Evolutionary conservation across 345 rosid species (phyloP), one percentile per base, ranked within the genome.

Genomic region (Mallotus nudiflorus): DNA sequence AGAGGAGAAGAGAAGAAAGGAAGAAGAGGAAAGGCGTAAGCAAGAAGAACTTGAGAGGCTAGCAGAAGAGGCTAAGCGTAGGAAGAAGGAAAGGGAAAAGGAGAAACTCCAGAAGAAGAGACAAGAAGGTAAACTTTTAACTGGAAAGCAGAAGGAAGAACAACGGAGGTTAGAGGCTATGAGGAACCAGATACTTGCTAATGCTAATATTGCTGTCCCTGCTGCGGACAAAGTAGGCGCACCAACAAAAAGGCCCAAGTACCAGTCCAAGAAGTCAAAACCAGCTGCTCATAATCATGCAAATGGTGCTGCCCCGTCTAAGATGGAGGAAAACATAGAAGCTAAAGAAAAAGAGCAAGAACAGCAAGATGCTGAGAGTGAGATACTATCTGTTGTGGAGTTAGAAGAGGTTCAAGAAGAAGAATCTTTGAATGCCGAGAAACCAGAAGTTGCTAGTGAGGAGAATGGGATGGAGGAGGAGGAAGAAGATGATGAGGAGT

Each of bases 21-120:
- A 95, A 82, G 96, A 92, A 81, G 97, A 95, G 84, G 99, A 92
- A 67, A 83, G 89, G 40, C 84, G 22, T 48, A 85, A 78, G 82
- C 91, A 80, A 71, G 99, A 95, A 81, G 97, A 90, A 80, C 89
- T 84, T 57, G 97, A 90, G 83, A 87, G 78, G 80, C 92, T 84
- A 86, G 97, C 91, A 44, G 99, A 95, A 72, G 99, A 95, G 85
- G 93, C 97, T 73, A 95, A 73, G 80, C 93, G 97, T 16, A 77
- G 72, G 85, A 91, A 81, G 74, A 92, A 90, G 71, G 97, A 95
- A 74, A 95, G 74, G 75, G 97, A 92, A 69, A 95, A 90, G 80
- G 97, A 95, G 77, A 95, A 88, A 73, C 79, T 87, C 8, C 77
- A 85, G 76, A 90, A 82, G 88, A 95, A 90, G 88, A 95, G 88